phyloP scores from a whole-genome alignment of 148 eudicot genomes.

The Cornus suecica region DNA sequence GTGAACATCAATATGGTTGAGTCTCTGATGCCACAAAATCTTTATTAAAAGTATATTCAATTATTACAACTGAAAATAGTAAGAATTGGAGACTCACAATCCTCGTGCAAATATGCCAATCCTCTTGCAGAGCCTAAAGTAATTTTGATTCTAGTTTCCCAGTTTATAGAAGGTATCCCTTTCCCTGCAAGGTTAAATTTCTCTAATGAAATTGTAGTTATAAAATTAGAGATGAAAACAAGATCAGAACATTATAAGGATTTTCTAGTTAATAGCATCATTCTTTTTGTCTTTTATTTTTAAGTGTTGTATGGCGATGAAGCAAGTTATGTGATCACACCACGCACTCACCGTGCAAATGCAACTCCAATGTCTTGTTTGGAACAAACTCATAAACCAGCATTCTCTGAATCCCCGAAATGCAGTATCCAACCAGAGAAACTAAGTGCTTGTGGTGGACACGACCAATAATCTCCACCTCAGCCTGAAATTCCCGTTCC shows the following conservation, averaged over 20 bases:
- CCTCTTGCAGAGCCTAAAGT: constrained; percentile 78
- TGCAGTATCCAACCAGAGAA: constrained; percentile 73
- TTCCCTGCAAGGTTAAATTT: constrained; percentile 31
- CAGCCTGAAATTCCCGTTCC: constrained; percentile 91
- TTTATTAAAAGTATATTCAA: neutral
- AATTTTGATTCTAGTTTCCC: constrained; percentile 63
- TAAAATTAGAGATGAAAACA: neutral
- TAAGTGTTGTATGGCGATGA: neutral
- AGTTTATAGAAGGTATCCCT: constrained; percentile 45
- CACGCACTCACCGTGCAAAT: constrained; percentile 62
- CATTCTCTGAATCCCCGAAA: constrained; percentile 53
- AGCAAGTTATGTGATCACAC: neutral
- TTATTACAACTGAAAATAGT: neutral
- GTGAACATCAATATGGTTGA: neutral
- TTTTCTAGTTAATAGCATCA: neutral
- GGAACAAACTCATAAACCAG: constrained; percentile 80
- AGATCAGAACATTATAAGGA: no score
- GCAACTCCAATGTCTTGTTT: constrained; percentile 70
- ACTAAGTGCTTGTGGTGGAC: constrained; percentile 80
- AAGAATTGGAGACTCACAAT: constrained; percentile 44
- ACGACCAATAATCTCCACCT: constrained; percentile 73
- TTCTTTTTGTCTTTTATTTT: neutral
- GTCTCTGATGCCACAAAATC: neutral
- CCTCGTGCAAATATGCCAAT: constrained; percentile 75
- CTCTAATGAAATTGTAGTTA: constrained; percentile 5